Percentiles rank a stretch among this genome's conserved stretches.
phyloP scores from a whole-genome alignment of 805 yeast species.

The Ogataea pilisensis region DNA sequence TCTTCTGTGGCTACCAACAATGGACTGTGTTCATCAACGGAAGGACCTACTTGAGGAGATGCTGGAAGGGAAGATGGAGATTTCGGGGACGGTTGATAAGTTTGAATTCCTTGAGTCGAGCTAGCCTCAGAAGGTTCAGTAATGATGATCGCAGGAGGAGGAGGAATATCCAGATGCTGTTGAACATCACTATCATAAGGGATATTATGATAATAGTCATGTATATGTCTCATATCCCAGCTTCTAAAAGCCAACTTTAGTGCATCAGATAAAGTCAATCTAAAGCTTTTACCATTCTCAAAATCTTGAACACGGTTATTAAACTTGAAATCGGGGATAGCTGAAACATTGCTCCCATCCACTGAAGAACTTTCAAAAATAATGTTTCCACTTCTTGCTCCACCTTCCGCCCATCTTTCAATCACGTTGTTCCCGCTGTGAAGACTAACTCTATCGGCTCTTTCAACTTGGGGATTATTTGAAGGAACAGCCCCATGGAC shows the following conservation, averaged over 20 bases:
- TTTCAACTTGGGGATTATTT: background rate
- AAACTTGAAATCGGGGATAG: slow-evolving; percentile 9
- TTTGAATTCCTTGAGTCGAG: background rate
- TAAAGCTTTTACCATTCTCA: slow-evolving; percentile 23
- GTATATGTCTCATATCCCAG: slow-evolving; percentile 16
- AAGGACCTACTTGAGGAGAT: background rate
- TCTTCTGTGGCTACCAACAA: no score
- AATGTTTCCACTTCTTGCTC: background rate
- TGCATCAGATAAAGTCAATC: slow-evolving; percentile 31
- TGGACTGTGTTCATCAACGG: background rate
- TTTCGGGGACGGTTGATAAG: background rate
- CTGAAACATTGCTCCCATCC: background rate
- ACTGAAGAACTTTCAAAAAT: background rate
- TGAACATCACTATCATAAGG: background rate
- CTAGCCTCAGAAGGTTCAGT: slow-evolving; percentile 12
- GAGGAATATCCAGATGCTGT: background rate
- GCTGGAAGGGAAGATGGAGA: background rate
- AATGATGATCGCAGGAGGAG: slow-evolving; percentile 11
- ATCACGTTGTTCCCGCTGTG: no score
- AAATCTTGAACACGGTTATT: slow-evolving; percentile 25
- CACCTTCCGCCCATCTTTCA: no score
- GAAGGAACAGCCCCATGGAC: background rate
- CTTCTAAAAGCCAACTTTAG: slow-evolving; percentile 24
- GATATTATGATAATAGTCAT: slow-evolving; percentile 4
- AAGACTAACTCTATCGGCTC: background rate